A percentile compares a stretch with the other conserved stretches of the same genome.
Evolutionary conservation across 164 flowering plant genomes (phyloP).

Genomic region (Nymphaea thermarum): DNA sequence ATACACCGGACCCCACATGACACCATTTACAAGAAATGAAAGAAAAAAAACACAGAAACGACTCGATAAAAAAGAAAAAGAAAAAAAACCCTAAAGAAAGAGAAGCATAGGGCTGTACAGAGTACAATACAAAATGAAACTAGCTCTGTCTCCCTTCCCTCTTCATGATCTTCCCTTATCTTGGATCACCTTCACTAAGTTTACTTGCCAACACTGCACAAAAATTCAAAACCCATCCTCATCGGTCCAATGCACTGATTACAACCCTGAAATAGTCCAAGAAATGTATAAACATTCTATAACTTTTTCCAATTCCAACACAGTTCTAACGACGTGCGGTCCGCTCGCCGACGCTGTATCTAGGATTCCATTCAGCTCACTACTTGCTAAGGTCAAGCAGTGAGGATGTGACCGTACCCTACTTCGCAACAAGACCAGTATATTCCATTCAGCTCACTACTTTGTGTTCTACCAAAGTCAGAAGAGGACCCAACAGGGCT

Average conservation of each 20-base stretch:
- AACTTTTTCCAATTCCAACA: background rate
- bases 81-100: background rate
- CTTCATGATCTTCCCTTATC: background rate
- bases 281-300: background rate
- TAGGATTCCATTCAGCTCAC: background rate
- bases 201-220: background rate
- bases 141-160: background rate
- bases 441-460: too few species aligned
- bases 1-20: background rate
- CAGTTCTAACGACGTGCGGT: background rate
- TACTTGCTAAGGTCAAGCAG: too few species aligned
- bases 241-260: slow-evolving; percentile 69
- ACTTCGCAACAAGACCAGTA: too few species aligned
- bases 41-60: background rate
- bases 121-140: background rate
- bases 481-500: too few species aligned
- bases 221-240: slow-evolving; percentile 12
- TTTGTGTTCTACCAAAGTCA: too few species aligned
- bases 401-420: too few species aligned
- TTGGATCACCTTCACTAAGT: background rate
- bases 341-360: background rate
- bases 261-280: slow-evolving; percentile 16
- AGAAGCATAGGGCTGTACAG: background rate
- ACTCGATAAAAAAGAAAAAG: background rate
- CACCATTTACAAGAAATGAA: background rate